Conservation (phyloP, 2,329 filamentous ascomycete species). For the Didymella glomerata region DNA sequence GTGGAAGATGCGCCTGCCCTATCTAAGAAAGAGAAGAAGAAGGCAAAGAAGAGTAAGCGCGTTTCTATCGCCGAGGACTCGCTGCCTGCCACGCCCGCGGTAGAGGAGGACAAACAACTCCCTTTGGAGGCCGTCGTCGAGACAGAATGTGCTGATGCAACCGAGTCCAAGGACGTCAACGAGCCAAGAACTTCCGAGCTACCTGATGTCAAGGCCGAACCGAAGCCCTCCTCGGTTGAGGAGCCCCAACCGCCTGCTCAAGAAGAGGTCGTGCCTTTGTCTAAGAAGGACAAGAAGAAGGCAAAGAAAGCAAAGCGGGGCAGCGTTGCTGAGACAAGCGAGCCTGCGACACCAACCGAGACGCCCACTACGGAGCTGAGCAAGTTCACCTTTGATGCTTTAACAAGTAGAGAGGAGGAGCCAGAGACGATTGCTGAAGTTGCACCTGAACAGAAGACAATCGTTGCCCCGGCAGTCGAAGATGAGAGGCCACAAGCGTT, state of each 20-base stretch:
- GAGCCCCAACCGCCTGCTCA: background rate
- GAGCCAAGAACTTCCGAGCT: background rate
- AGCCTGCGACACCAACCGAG: slow-evolving; percentile 8
- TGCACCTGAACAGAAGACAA: background rate
- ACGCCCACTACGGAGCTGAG: slow-evolving; percentile 4
- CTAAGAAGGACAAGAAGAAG: slow-evolving; percentile 39
- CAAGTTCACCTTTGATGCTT: slow-evolving; percentile 1
- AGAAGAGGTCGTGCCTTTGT: slow-evolving; percentile 15
- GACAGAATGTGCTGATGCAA: background rate
- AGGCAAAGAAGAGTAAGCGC: slow-evolving; percentile 13
- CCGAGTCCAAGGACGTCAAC: background rate
- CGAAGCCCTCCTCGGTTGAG: background rate
- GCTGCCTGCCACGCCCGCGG: background rate
- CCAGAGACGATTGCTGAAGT: background rate
- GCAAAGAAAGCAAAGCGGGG: slow-evolving; percentile 35
- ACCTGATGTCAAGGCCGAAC: background rate
- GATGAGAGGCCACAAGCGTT: background rate
- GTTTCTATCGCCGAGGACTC: slow-evolving; percentile 14
- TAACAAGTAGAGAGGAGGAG: background rate
- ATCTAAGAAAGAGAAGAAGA: slow-evolving; percentile 17
- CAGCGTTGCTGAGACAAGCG: slow-evolving; percentile 12
- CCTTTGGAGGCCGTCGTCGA: background rate
- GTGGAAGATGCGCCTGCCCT: slow-evolving; percentile 6
- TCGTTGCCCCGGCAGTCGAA: background rate
- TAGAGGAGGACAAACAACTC: slow-evolving; percentile 10